Percentiles rank a stretch among this genome's conserved stretches.
Evolutionary conservation across 768 basidiomycete genomes (phyloP).

Genomic region (Lactarius hatsudake): DNA sequence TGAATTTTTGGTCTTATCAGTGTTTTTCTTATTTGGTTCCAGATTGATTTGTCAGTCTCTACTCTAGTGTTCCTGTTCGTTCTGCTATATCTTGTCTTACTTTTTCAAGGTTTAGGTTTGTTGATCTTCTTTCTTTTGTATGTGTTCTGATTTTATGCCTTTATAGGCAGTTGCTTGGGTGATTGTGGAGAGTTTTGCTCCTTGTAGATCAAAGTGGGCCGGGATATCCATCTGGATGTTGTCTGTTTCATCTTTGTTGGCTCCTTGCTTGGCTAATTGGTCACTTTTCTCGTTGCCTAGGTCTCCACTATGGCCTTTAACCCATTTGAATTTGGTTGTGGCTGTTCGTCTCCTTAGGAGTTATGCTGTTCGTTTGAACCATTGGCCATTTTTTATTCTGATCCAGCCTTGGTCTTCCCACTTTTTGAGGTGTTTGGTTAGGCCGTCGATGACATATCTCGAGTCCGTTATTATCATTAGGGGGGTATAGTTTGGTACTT

Average conservation of each 20-base stretch:
- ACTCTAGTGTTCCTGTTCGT: no score
- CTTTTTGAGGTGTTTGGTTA: neutral
- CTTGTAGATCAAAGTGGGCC: no score
- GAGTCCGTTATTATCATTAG: neutral
- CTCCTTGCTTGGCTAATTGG: neutral
- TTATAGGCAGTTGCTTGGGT: no score
- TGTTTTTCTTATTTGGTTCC: no score
- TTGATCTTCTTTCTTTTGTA: no score
- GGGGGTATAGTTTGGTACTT: fast-evolving
- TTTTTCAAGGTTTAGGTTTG: no score
- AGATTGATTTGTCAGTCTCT: no score
- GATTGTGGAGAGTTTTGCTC: no score
- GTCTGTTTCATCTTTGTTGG: neutral
- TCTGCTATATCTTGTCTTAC: no score
- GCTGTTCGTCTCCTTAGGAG: neutral
- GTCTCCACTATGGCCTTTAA: neutral
- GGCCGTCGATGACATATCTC: neutral
- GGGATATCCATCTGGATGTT: no score
- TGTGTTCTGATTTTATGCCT: no score
- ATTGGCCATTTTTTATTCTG: neutral
- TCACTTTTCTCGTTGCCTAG: neutral
- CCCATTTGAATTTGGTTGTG: neutral
- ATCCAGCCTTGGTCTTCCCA: conserved; percentile 14
- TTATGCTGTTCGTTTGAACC: neutral
- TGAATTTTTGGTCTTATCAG: no score